Conservation (phyloP, 805 yeast genomes). For the Pichia cephalocereana region DNA sequence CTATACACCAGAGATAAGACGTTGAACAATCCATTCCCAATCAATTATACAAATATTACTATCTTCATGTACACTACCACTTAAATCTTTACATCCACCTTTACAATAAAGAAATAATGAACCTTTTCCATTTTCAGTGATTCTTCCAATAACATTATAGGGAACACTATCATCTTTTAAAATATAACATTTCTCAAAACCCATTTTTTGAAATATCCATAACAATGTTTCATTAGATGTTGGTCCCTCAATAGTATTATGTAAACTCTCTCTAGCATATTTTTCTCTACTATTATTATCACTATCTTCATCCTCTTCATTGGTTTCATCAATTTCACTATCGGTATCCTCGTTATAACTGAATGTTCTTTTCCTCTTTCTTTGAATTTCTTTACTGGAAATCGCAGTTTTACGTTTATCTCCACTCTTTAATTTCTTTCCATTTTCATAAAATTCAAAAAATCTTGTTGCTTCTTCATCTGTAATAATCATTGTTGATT, state of each 20-base stretch:
- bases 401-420: not conserved
- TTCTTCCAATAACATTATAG: no score
- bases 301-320: not conserved
- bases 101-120: not conserved
- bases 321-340: constrained; percentile 1
- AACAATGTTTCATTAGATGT: not conserved
- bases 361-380: not conserved
- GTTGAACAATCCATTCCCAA: constrained; percentile 66
- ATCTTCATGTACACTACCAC: not conserved
- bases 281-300: constrained; percentile 1
- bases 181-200: not conserved
- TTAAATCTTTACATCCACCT: not conserved
- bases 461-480: constrained; percentile 3
- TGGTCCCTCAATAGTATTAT: constrained; percentile 1
- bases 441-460: not conserved
- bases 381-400: not conserved
- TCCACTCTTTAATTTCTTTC: not conserved
- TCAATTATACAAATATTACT: constrained; percentile 18
- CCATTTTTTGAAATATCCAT: constrained; percentile 4
- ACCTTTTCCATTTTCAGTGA: not conserved
- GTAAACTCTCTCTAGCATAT: not conserved
- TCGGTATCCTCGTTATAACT: not conserved
- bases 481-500: constrained; percentile 28
- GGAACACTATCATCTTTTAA: not conserved
- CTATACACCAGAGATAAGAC: constrained; percentile 30